Conservation (phyloP, 2,329 filamentous ascomycete species). For the Leptodontidium sp. region DNA sequence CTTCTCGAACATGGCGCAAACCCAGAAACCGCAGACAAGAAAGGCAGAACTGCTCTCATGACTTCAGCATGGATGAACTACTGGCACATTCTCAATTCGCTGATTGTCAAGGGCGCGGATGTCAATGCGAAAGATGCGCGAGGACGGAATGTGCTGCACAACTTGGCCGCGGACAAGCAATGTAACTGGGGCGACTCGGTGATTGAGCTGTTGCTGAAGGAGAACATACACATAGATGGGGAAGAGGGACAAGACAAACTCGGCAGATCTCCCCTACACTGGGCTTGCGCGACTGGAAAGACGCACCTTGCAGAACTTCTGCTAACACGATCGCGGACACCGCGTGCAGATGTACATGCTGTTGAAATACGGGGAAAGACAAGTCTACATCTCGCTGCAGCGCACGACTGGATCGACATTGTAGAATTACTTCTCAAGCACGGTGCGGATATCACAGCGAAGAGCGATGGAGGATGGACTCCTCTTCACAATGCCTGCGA, state of each 20-base stretch:
- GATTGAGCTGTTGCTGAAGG: constrained; percentile 37
- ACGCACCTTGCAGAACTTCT: constrained; percentile 36
- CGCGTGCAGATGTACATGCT: constrained; percentile 35
- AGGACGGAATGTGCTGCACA: constrained; percentile 40
- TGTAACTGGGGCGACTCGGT: constrained; percentile 41
- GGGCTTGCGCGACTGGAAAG: constrained; percentile 43
- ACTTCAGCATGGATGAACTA: constrained; percentile 42
- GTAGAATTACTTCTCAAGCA: constrained; percentile 37
- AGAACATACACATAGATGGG: constrained; percentile 38
- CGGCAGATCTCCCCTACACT: constrained; percentile 38
- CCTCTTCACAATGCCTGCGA: constrained; percentile 41
- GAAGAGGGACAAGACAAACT: constrained; percentile 36
- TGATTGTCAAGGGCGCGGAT: constrained; percentile 40
- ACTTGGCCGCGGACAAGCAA: constrained; percentile 41
- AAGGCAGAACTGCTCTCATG: constrained; percentile 41
- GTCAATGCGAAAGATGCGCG: constrained; percentile 38
- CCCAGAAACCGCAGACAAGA: constrained; percentile 39
- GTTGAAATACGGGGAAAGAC: constrained; percentile 41
- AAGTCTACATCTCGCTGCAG: constrained; percentile 36
- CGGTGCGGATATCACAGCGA: constrained; percentile 32
- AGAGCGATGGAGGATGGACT: constrained; percentile 39
- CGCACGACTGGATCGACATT: constrained; percentile 39
- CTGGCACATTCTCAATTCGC: constrained; percentile 37
- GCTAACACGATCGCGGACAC: constrained; percentile 31
- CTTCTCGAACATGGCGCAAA: constrained; percentile 40